These are phyloP conservation scores for Purpureocillium takamizusanense DNA, from an alignment of 2,329 filamentous ascomycete species.

Conservation along the genomic window DNA sequence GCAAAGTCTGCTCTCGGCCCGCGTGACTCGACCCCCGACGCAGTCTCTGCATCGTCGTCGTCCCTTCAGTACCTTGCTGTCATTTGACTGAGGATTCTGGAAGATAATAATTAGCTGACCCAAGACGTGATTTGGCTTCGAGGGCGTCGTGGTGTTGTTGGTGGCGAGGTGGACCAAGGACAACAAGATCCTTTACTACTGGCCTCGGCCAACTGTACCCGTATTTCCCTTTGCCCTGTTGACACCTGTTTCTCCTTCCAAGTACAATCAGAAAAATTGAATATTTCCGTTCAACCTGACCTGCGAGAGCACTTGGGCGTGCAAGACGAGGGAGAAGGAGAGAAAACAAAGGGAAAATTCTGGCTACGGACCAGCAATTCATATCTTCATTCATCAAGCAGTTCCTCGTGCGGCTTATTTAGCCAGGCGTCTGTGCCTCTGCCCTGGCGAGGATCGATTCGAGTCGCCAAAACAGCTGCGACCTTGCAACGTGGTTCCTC, in stretches of 20 bases:
- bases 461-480: constrained; percentile 5
- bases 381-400: neutral
- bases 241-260: constrained; percentile 22
- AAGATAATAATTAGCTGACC: constrained; percentile 14
- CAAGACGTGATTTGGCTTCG: constrained; percentile 17
- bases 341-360: constrained; percentile 9
- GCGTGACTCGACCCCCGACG: too few species aligned
- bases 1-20: too few species aligned
- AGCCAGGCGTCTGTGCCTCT: too few species aligned
- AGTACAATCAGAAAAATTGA: constrained; percentile 44
- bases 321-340: constrained; percentile 18
- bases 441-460: too few species aligned
- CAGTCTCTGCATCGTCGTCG: neutral
- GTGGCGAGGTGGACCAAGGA: constrained; percentile 27
- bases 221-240: constrained; percentile 28
- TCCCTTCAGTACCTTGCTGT: neutral
- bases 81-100: constrained; percentile 9
- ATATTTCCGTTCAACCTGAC: constrained; percentile 30
- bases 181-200: constrained; percentile 20
- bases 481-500: constrained; percentile 8
- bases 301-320: constrained; percentile 28
- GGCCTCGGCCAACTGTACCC: constrained; percentile 30
- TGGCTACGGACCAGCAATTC: neutral
- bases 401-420: constrained; percentile 1
- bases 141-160: constrained; percentile 23